Percentiles rank a stretch among this genome's conserved stretches.
Conservation (phyloP, 805 yeast species). For the Torulaspora delbrueckii region DNA sequence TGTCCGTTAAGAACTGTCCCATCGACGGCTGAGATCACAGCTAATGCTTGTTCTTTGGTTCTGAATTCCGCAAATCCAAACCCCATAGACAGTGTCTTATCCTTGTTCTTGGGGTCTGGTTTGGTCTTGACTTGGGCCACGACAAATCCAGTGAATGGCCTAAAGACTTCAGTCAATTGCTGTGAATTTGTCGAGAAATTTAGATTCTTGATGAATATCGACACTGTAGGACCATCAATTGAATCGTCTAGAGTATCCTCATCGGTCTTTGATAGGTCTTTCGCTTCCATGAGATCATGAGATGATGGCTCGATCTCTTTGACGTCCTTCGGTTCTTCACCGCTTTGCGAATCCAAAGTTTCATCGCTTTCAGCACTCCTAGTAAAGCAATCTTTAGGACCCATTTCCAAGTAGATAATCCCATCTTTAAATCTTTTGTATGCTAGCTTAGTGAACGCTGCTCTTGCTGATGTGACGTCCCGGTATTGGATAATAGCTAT, state of each 20-base stretch:
- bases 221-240: constrained; percentile 70
- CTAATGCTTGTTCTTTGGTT: constrained; percentile 69
- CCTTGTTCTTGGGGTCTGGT: constrained; percentile 73
- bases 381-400: constrained; percentile 77
- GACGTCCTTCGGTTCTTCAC: constrained; percentile 29
- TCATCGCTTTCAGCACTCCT: constrained; percentile 47
- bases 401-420: constrained; percentile 86
- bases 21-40: constrained; percentile 69
- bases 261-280: constrained; percentile 29
- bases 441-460: constrained; percentile 83
- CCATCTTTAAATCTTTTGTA: constrained; percentile 84
- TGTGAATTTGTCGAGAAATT: constrained; percentile 71
- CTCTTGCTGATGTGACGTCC: constrained; percentile 76
- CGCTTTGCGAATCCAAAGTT: constrained; percentile 24
- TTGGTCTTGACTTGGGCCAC: constrained; percentile 80
- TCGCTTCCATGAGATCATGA: constrained; percentile 39
- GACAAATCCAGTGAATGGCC: constrained; percentile 70
- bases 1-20: constrained; percentile 84
- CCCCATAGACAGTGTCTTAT: constrained; percentile 84
- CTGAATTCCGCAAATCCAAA: constrained; percentile 93
- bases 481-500: constrained; percentile 90
- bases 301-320: constrained; percentile 33
- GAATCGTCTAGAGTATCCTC: constrained; percentile 40
- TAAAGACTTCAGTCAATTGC: constrained; percentile 57
- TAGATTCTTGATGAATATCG: constrained; percentile 87